Percentiles rank a stretch among this genome's conserved stretches.
These are phyloP conservation scores for Argentina anserina DNA, from an alignment of 306 rosid genomes.

Conservation along the genomic window DNA sequence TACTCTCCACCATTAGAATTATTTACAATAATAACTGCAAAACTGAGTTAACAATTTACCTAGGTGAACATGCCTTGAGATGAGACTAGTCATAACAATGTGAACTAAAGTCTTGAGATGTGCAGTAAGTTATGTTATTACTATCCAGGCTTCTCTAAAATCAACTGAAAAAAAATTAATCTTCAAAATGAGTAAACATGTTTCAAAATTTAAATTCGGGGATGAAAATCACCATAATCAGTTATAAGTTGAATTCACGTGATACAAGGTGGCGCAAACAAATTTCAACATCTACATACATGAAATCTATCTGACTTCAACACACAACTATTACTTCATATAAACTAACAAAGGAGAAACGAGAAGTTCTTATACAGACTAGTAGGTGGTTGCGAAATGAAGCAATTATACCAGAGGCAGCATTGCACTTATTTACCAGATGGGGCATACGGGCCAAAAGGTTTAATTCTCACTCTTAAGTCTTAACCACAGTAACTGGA, in stretches of 20 bases:
- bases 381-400: background rate
- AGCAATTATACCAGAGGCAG: conserved; percentile 6
- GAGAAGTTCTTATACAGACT: background rate
- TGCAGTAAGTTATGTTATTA: background rate
- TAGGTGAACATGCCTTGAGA: background rate
- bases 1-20: too few species aligned
- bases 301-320: background rate
- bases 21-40: too few species aligned
- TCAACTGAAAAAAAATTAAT: background rate
- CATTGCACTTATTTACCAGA: conserved; percentile 22
- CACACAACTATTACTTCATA: background rate
- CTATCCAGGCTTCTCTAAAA: background rate
- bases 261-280: background rate
- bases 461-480: conserved; percentile 30
- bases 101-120: background rate
- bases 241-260: background rate
- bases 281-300: background rate
- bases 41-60: background rate
- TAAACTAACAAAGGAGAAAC: background rate
- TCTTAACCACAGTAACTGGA: conserved; percentile 80
- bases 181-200: too few species aligned
- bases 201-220: background rate
- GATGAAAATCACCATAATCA: background rate
- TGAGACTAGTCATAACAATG: background rate
- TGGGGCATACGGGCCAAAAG: background rate